A percentile compares a stretch with the other conserved stretches of the same genome.
phyloP scores from a whole-genome alignment of 768 basidiomycete species.

The Leucocoprinus sp. region DNA sequence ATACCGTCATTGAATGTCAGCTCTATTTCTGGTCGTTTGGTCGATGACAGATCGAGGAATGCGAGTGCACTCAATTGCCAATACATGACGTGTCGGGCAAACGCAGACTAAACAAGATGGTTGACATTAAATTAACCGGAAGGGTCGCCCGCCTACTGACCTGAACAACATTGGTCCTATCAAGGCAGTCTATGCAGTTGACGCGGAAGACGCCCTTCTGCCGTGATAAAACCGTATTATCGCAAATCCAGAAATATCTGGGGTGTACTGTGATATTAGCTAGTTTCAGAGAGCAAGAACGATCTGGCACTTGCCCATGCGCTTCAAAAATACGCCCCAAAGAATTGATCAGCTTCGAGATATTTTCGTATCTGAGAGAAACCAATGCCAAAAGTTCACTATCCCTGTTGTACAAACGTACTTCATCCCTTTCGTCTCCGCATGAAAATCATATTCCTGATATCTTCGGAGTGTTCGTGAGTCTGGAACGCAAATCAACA shows the following conservation, averaged over 20 bases:
- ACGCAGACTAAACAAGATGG: constrained; percentile 59
- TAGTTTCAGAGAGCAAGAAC: constrained; percentile 6
- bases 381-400: neutral
- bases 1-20: constrained; percentile 73
- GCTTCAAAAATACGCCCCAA: constrained; percentile 68
- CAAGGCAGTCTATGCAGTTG: constrained; percentile 94
- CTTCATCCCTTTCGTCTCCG: constrained; percentile 94
- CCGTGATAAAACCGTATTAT: constrained; percentile 58
- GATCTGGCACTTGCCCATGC: constrained; percentile 53
- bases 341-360: constrained; percentile 63
- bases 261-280: neutral
- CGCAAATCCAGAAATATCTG: constrained; percentile 80
- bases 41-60: constrained; percentile 43
- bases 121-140: neutral
- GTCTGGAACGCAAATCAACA: too few species aligned
- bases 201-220: constrained; percentile 85
- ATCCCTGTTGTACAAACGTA: constrained; percentile 26
- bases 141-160: constrained; percentile 26
- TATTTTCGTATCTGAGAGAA: constrained; percentile 75
- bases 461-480: too few species aligned
- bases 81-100: constrained; percentile 76
- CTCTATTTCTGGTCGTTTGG: constrained; percentile 57
- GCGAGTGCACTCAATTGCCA: constrained; percentile 70
- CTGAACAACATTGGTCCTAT: constrained; percentile 92
- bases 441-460: constrained; percentile 86